Evolutionary conservation across 176 grass and related monocot species (phyloP), one percentile per base, ranked within the genome.

Genomic region (Leersia perrieri): DNA sequence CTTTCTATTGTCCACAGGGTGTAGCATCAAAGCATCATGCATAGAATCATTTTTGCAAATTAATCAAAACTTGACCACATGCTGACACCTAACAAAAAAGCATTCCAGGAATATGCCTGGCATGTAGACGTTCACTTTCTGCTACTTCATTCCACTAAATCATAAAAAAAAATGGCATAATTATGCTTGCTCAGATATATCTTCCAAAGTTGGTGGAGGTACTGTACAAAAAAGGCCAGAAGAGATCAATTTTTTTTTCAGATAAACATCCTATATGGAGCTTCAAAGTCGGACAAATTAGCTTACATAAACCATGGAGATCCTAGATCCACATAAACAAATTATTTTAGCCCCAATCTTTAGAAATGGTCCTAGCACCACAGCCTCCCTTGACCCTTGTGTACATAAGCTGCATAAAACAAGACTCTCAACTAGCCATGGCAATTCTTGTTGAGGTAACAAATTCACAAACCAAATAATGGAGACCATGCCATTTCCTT

Each of bases 401-500:
- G 22, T 76, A 81, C 72, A 82, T 38, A 80, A 58, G 40, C 45
- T 81, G 29, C 63, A 38, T 63, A 76, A 27, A 78, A 36, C 62
- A 47, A 66, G 34, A 45, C n/a, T n/a, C n/a, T 11, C 23, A 18
- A 9, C 58, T 34, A 60, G 51, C 12, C 1, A 5, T 6, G 6
- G 70, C 38, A 70, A 25, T 76, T 68, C 30, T 33, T 70, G 33
- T 44, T 29, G 35, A 73, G 53, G 34, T 18, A 85, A 44, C 38
- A 68, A 68, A 12, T 15, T 8, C 26, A 25, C 23, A 72, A 41
- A 40, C 12, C 44, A 47, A 20, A 20, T 18, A 63, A 90, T 90
- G 89, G 84, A 87, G 76, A 68, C 70, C 33, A 64, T 86, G 78
- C 0, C 78, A 68, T 86, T 45, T 29, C 84, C 75, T 79, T 83